Percentiles rank a stretch among this genome's conserved stretches.
These are phyloP conservation scores for Triticum aestivum DNA, from an alignment of 176 grass and related monocot genomes.

Conservation along the genomic window DNA sequence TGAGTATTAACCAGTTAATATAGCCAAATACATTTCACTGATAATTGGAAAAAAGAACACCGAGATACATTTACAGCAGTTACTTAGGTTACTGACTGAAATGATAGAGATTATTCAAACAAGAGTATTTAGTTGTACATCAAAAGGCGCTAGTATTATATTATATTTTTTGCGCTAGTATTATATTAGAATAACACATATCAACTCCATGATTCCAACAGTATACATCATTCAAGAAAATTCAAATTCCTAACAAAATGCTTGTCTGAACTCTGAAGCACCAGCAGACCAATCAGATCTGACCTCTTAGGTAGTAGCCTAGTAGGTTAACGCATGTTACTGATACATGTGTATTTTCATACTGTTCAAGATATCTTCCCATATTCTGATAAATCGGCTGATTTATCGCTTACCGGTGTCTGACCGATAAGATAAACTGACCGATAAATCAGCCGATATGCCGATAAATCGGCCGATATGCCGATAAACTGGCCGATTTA, in stretches of 20 bases:
- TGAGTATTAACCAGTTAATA: neutral
- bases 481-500: no score
- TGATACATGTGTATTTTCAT: neutral
- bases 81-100: neutral
- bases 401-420: no score
- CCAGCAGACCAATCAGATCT: neutral
- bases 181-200: neutral
- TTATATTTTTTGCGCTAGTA: neutral
- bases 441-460: no score
- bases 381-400: no score
- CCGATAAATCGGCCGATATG: no score
- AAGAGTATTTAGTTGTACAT: neutral
- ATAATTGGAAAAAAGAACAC: neutral
- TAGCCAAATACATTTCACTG: neutral
- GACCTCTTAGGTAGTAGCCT: neutral
- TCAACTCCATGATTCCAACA: neutral
- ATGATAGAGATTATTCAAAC: neutral
- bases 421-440: no score
- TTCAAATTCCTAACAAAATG: neutral
- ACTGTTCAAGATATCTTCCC: no score
- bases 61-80: neutral
- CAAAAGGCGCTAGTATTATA: neutral
- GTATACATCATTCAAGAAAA: neutral
- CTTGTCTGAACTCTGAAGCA: constrained; percentile 6
- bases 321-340: neutral